Evolutionary conservation across 805 yeast species (phyloP), one percentile per base, ranked within the genome.

Genomic region (Lachancea quebecensis): DNA sequence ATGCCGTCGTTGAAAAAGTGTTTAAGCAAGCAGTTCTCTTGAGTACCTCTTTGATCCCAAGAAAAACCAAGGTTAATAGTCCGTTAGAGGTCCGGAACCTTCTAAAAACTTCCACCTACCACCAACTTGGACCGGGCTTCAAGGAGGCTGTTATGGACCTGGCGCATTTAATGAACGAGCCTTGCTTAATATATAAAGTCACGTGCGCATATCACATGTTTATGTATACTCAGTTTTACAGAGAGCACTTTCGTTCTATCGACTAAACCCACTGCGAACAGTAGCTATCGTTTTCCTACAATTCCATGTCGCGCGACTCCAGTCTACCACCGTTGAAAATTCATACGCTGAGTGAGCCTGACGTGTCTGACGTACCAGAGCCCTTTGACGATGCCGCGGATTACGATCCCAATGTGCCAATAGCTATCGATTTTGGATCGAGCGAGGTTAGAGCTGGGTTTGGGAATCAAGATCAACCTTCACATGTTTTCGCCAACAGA

Each of bases 391-490:
- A 55, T 49, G 54, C 60, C 16, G 50, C 54, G 34, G 46, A 51
- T 29, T 59, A 65, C 29, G 53, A 59, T 36, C 47, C 50, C 2
- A 46, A 78, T 2, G 71, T 73, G 1, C 97, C 99, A 2, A 85
- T 93, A 44, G 96, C 91, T 11, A 70, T 93, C 9, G 99, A 93
- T 66, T 71, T 93, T 44, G 99, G 98, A 1, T 67, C 87, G 7
- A 71, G 77, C 38, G 61, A 68, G 21, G 66, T 79, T 36, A 73
- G 84, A 54, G 72, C 79, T 1, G 95, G 95, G 0, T 66, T 79
- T 45, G 71, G 81, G 12, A 73, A 70, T 39, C 43, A 64, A 1
- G 12, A 49, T 3, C 46, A 61, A 45, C 83, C 90, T n/a, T 64
- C 77, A n/a, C 73, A 81, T 52, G 72, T 72, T 18, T 87, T 85